A percentile compares a stretch with the other conserved stretches of the same genome.
Evolutionary conservation across 2,329 filamentous ascomycete genomes (phyloP).

Genomic region (Dactylellina sp.): DNA sequence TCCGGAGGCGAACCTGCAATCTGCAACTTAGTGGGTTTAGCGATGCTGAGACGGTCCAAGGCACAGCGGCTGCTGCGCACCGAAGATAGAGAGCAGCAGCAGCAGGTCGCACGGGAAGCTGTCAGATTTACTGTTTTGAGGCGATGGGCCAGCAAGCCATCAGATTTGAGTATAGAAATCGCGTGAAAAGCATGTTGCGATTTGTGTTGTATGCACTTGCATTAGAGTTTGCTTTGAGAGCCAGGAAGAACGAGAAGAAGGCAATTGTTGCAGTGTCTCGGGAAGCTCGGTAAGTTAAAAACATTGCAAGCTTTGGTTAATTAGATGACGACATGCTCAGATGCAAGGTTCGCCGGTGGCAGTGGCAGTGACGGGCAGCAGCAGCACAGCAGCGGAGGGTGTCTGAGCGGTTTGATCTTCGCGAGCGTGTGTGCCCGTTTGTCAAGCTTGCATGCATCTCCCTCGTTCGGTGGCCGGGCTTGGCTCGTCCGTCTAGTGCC

Average conservation of each 20-base stretch:
- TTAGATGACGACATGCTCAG: constrained; percentile 41
- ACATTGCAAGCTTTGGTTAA: constrained; percentile 18
- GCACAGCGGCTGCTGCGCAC: constrained; percentile 7
- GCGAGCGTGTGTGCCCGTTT: neutral
- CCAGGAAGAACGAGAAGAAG: constrained; percentile 9
- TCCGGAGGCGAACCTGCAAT: constrained; percentile 50
- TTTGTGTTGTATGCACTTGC: constrained; percentile 33
- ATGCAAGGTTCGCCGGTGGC: neutral
- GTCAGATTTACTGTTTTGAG: neutral
- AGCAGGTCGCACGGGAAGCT: constrained; percentile 15
- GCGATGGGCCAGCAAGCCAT: too few relatives aligned
- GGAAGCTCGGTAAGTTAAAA: constrained; percentile 38
- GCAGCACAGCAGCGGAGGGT: too few relatives aligned
- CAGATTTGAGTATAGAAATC: neutral
- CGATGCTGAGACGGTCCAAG: constrained; percentile 35
- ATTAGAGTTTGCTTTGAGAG: constrained; percentile 37
- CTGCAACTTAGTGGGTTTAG: constrained; percentile 43
- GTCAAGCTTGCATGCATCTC: constrained; percentile 19
- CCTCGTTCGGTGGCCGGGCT: constrained; percentile 15
- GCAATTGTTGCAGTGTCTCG: constrained; percentile 28
- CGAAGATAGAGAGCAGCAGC: neutral
- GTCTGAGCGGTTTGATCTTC: constrained; percentile 5
- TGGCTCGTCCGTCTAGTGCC: constrained; percentile 30
- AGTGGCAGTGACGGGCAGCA: neutral
- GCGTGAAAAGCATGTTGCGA: neutral